Base-by-base conservation (phyloP, 176 grass and related monocot genomes). In the Zoysia pacifica region DNA sequence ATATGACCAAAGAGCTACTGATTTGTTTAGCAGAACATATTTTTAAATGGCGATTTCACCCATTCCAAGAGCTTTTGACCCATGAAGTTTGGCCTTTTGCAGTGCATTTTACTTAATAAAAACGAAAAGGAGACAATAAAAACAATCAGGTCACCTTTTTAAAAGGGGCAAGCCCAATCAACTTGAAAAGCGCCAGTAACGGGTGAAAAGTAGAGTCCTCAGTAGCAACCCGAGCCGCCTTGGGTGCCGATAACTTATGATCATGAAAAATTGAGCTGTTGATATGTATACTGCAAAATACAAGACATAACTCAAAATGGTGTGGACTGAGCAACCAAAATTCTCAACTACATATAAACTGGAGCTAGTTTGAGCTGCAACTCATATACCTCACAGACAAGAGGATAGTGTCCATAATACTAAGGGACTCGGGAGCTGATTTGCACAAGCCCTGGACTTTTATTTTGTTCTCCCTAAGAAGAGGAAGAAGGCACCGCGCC, bases 321-420 rank as follows among this genome's bases (percentile, higher is more conserved):
- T 41, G 58, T 47, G 16, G 5, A 38, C 75, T 11, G 2, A 76
- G 62, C 46, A 70, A 60, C 5, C 62, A 7, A 80, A 69, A 43
- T 48, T 6, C n/a, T 79, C 19, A 16, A 68, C 3, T 11, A 18
- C 47, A 62, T 49, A 36, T 42, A 1, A 52, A 70, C 3, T 6
- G 67, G n/a, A 67, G 5, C 14, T 72, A 75, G 11, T 70, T 56
- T 67, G 44, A 64, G 67, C 37, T 4, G 8, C 36, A 8, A 69
- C 7, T 46, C 28, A 78, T 7, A 66, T 81, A 98, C 95, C 92
- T 94, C 62, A 94, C 62, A n/a, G 81, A 91, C 62, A 98, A 88
- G 46, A 82, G 76, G 37, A 94, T 81, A 13, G 77, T 78, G 80
- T 94, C 92, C 95, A 98, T 98, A 78, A 98, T 94, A 62, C 80